phyloP scores from a whole-genome alignment of 352 stramenopile genomes.

The Globisporangium barbulae region DNA sequence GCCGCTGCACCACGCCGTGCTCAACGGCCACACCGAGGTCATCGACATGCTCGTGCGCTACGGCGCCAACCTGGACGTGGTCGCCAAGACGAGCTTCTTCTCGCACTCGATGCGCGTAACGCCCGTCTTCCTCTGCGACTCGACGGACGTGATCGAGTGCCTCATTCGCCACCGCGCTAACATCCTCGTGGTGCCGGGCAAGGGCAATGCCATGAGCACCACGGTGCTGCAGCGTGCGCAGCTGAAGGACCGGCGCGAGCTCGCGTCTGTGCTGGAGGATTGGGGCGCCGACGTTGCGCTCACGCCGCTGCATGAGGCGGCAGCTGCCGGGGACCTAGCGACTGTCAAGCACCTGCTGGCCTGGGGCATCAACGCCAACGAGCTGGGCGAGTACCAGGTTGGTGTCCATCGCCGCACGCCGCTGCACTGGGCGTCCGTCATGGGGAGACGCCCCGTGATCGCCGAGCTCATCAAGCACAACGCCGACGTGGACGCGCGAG shows the following conservation, averaged over 20 bases:
- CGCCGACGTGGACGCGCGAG: constrained; percentile 60
- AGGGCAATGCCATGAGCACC: constrained; percentile 58
- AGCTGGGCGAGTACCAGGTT: constrained; percentile 68
- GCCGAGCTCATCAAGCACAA: constrained; percentile 38
- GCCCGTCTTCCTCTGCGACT: constrained; percentile 70
- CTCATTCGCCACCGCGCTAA: constrained; percentile 68
- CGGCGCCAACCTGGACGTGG: constrained; percentile 55
- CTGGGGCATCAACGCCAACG: constrained; percentile 49
- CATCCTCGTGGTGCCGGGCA: constrained; percentile 60
- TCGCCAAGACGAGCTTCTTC: constrained; percentile 63
- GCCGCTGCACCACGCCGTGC: constrained; percentile 67
- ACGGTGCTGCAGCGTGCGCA: constrained; percentile 72
- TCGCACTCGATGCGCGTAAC: constrained; percentile 63
- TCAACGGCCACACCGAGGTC: constrained; percentile 57
- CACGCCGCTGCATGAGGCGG: constrained; percentile 69
- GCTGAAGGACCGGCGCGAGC: constrained; percentile 51
- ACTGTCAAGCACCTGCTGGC: constrained; percentile 53
- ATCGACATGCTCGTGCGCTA: constrained; percentile 57
- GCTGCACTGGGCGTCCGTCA: constrained; percentile 74
- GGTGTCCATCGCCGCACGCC: constrained; percentile 59
- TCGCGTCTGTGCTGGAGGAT: constrained; percentile 57
- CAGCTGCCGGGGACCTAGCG: constrained; percentile 49
- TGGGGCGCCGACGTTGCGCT: constrained; percentile 78
- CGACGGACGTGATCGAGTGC: constrained; percentile 60
- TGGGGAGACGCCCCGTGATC: constrained; percentile 54